Percentiles rank a stretch among this genome's conserved stretches.
These are phyloP conservation scores for Paspalum notatum DNA, from an alignment of 176 grass and related monocot species.

Conservation along the genomic window DNA sequence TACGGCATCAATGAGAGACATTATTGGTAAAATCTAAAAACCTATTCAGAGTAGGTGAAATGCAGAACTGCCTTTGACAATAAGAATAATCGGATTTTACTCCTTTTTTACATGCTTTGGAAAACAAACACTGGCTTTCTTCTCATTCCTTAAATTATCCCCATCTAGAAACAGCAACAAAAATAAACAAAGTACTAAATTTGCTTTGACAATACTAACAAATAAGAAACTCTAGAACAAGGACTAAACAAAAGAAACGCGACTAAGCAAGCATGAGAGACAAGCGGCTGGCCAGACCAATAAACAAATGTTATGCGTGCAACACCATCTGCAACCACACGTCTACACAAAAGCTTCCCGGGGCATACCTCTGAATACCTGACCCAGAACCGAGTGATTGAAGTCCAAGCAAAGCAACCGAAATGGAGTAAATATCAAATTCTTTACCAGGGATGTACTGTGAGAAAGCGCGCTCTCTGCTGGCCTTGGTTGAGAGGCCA, in stretches of 20 bases:
- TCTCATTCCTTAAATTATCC: background rate
- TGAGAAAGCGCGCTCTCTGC: conserved; percentile 14
- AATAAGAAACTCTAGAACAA: background rate
- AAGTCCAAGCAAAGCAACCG: background rate
- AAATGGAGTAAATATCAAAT: background rate
- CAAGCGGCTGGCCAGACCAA: conserved; percentile 14
- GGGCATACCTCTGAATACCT: background rate
- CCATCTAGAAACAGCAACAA: background rate
- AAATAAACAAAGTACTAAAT: background rate
- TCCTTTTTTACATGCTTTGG: background rate
- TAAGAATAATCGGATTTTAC: background rate
- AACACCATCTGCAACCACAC: conserved; percentile 13
- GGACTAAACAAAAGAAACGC: conserved; percentile 25
- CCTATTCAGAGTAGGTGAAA: background rate
- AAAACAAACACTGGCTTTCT: background rate
- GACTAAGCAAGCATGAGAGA: background rate
- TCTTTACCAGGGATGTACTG: background rate
- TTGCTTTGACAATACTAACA: conserved; percentile 32
- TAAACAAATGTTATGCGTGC: conserved; percentile 18
- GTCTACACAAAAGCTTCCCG: background rate
- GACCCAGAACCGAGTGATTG: background rate
- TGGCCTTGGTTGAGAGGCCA: conserved; percentile 42
- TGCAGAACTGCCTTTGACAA: background rate
- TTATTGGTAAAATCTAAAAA: no score
- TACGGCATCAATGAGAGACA: background rate